A percentile compares a stretch with the other conserved stretches of the same genome.
These are phyloP conservation scores for Heterobasidion occidentale DNA, from an alignment of 1,284 basidiomycete genomes.

Conservation along the genomic window DNA sequence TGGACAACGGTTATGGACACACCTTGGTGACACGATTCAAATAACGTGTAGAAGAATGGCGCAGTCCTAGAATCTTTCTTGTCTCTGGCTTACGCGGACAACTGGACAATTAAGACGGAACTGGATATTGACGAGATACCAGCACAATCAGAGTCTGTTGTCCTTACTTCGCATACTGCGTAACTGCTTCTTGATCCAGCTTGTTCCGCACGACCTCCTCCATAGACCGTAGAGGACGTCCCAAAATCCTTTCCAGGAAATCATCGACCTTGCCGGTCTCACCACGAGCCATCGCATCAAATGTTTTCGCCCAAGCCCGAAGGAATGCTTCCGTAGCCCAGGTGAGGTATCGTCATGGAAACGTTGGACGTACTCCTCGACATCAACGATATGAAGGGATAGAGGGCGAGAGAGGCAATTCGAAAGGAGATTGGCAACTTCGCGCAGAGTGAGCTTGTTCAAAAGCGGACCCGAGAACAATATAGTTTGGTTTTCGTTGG, in stretches of 20 bases:
- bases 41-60: no score
- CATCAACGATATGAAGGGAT: conserved; percentile 14
- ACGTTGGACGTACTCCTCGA: conserved; percentile 19
- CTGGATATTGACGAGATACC: no score
- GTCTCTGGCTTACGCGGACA: no score
- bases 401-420: conserved; percentile 13
- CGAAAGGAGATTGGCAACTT: conserved; percentile 17
- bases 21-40: no score
- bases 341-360: conserved; percentile 12
- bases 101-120: no score
- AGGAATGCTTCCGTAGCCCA: conserved; percentile 19
- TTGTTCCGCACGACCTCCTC: conserved; percentile 17
- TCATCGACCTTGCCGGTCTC: conserved; percentile 22
- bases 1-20: no score
- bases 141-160: no score
- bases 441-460: conserved; percentile 15
- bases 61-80: no score
- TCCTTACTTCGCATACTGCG: conserved; percentile 4
- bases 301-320: conserved; percentile 23
- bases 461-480: conserved; percentile 20
- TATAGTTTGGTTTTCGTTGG: conserved; percentile 19
- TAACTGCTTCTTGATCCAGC: conserved; percentile 5
- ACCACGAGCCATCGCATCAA: conserved; percentile 17
- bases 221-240: conserved; percentile 19
- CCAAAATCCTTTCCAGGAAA: conserved; percentile 17